Base-by-base conservation (phyloP, 1,139 yeast species). In the Schwanniomyces etchellsii region DNA sequence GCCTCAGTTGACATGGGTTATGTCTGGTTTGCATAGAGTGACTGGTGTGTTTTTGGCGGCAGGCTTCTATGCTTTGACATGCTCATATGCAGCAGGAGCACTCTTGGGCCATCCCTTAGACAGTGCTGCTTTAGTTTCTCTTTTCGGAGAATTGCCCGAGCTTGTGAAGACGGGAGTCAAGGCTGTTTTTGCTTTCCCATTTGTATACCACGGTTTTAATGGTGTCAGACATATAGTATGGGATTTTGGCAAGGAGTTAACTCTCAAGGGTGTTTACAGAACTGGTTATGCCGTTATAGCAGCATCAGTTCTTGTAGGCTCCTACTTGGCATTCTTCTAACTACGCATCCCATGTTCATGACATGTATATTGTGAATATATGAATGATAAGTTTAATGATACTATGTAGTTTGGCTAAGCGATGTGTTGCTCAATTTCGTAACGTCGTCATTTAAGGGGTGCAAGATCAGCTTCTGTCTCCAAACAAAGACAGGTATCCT, bases 151-250 rank as follows among this genome's bases (percentile, higher is more conserved):
- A 9, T 68, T 83, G 43, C 94, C 96, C 25, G 52, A 74, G 16
- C 65, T 65, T 36, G 65, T 69, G 28, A 84, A 88, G 62, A 47
- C 75, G 37, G 68, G 70, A 24, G 60, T 76, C 37, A 91, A 91
- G 67, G 79, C 81, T 30, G 49, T 74, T 24, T 76, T 81, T 49
- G 77, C 94, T 4, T 74, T 75, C 63, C 91, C 96, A 43, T 88
- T 91, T 59, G 83, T 83, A 27, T 88, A 74, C 80, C 98, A 91
- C 60, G 54, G 72, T 30, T 74, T 70, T 56, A 88, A 89, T 58
- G 96, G 97, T 48, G 41, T 89, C 40, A 84, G 98, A 74, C 98
- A 91, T 59, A 66, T 89, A 62, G 52, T 85, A 35, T 91, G 97
- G 97, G 97, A 91, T 58, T 57, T 77, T 34, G 94, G 94, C 52